Evolutionary conservation across 345 rosid genomes (phyloP).

Genomic region (Dipteronia sinensis): DNA sequence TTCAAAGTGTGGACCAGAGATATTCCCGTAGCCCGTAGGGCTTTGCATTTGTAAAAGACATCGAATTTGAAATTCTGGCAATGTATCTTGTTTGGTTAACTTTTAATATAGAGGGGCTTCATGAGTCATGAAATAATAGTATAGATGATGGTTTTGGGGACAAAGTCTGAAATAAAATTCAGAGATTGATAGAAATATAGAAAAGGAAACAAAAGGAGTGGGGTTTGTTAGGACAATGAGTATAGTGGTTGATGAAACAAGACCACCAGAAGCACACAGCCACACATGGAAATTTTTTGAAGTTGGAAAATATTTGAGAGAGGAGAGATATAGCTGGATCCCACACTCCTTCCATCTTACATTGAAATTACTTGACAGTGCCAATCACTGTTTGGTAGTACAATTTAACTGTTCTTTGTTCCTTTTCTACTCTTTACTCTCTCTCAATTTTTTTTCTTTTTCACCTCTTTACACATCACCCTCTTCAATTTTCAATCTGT

Average conservation of each 20-base stretch:
- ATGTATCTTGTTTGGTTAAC: neutral
- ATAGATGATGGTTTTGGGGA: neutral
- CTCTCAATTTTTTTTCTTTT: neutral
- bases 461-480: neutral
- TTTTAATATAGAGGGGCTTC: neutral
- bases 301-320: neutral
- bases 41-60: neutral
- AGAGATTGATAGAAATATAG: neutral
- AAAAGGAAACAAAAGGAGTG: conserved; percentile 8
- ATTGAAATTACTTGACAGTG: conserved; percentile 4
- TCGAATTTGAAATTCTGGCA: neutral
- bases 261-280: neutral
- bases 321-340: conserved; percentile 14
- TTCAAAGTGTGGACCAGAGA: neutral
- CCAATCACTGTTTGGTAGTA: neutral
- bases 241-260: conserved; percentile 30
- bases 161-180: neutral
- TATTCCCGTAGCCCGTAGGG: too few species aligned
- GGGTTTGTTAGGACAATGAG: conserved; percentile 14
- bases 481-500: neutral
- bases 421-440: neutral
- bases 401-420: neutral
- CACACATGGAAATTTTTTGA: neutral
- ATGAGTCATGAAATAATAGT: neutral
- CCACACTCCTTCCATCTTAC: neutral